Evolutionary conservation across 805 yeast species (phyloP), one percentile per base, ranked within the genome.

Genomic region (Starmerella ratchasimensis): DNA sequence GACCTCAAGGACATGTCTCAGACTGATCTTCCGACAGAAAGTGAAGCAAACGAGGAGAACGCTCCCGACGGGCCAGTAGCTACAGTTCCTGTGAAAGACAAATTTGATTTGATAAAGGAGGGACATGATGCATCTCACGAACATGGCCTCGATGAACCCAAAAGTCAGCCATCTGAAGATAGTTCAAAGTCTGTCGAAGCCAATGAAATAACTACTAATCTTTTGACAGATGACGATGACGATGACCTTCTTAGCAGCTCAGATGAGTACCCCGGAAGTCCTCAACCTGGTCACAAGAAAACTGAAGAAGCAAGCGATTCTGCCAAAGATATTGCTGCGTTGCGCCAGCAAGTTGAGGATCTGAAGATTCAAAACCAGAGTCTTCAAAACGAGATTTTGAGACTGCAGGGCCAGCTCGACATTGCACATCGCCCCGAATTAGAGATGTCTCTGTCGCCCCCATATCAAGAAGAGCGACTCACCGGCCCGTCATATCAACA

Each of bases 361-460:
- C 50, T 70, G 6, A 49, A 49, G 18, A 44, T 48, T 5, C 52
- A 63, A 36, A 43, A 63, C 18, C 47, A 44, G 20, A 40, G 38
- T 13, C 50, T 69, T 3, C 65, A 65, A 31, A 42, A 51, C 21
- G 67, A 67, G 36, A 43, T 23, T 58, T 54, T 23, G 51, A 49
- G 21, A 48, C 58, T 42, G 45, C 49, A 34, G 40, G 43, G 33
- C 38, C 57, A 31, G 37, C 34, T 36, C 41, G 50, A 36, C 28
- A 37, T 37, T 18, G 25, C 27, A 25, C 50, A 28, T 39, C 42
- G 28, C 29, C 35, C 34, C 23, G 52, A 49, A 8, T 31, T 39
- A 13, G 54, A 48, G 15, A 39, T 51, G 14, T 49, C 51, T 28
- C 39, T 47, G 17, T 48, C 51, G 16, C 47, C 54, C 4, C 49